Percentiles rank a stretch among this genome's conserved stretches.
phyloP scores from a whole-genome alignment of 2,329 filamentous ascomycete genomes.

The Trichoderma breve region DNA sequence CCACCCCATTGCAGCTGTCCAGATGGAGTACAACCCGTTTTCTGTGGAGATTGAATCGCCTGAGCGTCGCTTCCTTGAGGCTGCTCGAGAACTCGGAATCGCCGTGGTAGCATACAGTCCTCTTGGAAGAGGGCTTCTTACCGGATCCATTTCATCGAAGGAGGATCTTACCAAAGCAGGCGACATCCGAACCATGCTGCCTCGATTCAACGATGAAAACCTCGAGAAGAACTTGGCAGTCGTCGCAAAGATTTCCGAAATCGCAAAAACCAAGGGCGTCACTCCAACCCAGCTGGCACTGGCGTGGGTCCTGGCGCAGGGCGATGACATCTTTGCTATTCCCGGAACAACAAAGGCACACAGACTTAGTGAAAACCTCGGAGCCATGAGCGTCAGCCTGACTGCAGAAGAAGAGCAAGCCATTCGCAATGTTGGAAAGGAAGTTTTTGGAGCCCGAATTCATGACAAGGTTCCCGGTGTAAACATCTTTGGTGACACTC shows the following conservation, averaged over 20 bases:
- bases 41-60: slow-evolving; percentile 57
- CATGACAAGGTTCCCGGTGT: not conserved
- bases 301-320: slow-evolving; percentile 62
- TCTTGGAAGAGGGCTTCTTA: slow-evolving; percentile 58
- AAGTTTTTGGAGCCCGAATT: not conserved
- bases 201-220: slow-evolving; percentile 25
- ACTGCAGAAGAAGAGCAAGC: not conserved
- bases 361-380: not conserved
- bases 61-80: slow-evolving; percentile 48
- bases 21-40: slow-evolving; percentile 56
- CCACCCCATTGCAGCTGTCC: slow-evolving; percentile 48
- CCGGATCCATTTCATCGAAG: slow-evolving; percentile 45
- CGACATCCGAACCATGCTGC: slow-evolving; percentile 40
- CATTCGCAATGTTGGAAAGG: slow-evolving; percentile 1
- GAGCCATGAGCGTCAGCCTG: not conserved
- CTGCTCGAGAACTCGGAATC: slow-evolving; percentile 56
- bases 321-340: slow-evolving; percentile 59
- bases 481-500: slow-evolving; percentile 1
- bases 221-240: slow-evolving; percentile 50
- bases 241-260: slow-evolving; percentile 45
- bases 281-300: slow-evolving; percentile 59
- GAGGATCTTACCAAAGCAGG: slow-evolving; percentile 40
- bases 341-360: slow-evolving; percentile 48
- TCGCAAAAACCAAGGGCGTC: slow-evolving; percentile 53
- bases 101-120: slow-evolving; percentile 59